Conservation (phyloP, 2,329 filamentous ascomycete species). For the Colletotrichum acutatum region DNA sequence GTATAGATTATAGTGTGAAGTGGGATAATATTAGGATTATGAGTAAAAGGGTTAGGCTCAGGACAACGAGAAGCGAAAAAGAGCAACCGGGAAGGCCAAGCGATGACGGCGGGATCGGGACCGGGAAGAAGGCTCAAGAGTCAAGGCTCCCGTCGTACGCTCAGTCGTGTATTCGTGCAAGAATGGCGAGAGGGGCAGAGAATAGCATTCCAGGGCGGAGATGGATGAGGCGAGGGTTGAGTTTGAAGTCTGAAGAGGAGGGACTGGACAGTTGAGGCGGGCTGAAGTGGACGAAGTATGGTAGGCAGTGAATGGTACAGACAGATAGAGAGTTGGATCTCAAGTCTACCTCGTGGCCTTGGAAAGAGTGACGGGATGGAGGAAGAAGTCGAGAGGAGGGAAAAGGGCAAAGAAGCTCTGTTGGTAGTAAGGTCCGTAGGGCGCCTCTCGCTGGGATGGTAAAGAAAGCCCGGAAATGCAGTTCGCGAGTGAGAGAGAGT, state of each 20-base stretch:
- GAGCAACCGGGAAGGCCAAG: constrained; percentile 12
- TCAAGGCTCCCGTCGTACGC: neutral
- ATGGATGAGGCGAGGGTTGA: neutral
- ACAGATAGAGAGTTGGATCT: neutral
- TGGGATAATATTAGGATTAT: constrained; percentile 35
- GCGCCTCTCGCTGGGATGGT: neutral
- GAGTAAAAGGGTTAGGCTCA: constrained; percentile 27
- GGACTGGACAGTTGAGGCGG: neutral
- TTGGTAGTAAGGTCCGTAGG: neutral
- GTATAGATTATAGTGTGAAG: constrained; percentile 32
- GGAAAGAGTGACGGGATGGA: neutral
- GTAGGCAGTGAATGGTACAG: neutral
- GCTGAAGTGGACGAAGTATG: neutral
- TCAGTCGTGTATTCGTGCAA: neutral
- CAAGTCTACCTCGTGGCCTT: neutral
- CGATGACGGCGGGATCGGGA: constrained; percentile 25
- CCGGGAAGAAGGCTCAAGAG: neutral
- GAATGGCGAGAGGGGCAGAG: constrained; percentile 17
- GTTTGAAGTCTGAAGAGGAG: neutral
- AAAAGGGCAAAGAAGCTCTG: neutral
- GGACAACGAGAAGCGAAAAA: constrained; percentile 22
- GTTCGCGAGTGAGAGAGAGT: neutral
- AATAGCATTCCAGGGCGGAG: constrained; percentile 25
- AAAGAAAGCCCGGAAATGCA: neutral
- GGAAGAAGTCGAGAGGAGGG: neutral